A percentile compares a stretch with the other conserved stretches of the same genome.
Evolutionary conservation across 306 rosid genomes (phyloP).

Genomic region (Hylodesmum podocarpum): DNA sequence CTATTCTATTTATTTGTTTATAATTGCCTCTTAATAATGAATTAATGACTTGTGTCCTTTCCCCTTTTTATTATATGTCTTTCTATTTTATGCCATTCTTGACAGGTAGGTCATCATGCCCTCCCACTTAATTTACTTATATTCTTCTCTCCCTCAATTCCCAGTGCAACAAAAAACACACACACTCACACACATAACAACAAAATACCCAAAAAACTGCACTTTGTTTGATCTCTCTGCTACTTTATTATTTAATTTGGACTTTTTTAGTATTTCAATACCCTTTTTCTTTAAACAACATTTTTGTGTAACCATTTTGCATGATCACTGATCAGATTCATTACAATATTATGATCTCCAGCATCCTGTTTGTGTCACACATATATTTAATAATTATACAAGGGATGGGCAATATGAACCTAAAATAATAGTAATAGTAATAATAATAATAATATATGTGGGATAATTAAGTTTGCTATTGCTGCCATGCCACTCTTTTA

Average conservation of each 20-base stretch:
- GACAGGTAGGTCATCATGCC: slow-evolving; percentile 83
- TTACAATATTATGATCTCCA: slow-evolving; percentile 35
- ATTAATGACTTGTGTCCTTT: slow-evolving; percentile 37
- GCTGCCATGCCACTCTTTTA: slow-evolving; percentile 44
- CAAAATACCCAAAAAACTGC: slow-evolving; percentile 55
- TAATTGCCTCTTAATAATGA: slow-evolving; percentile 48
- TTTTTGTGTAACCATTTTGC: slow-evolving; percentile 36
- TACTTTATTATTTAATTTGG: slow-evolving; percentile 21
- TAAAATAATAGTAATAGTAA: slow-evolving; percentile 13
- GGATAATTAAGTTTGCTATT: slow-evolving; percentile 28
- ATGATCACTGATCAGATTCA: slow-evolving; percentile 42
- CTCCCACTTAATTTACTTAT: slow-evolving; percentile 58
- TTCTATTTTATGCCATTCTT: slow-evolving; percentile 40
- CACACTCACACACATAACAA: slow-evolving; percentile 33
- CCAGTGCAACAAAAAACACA: slow-evolving; percentile 20
- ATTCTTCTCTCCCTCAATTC: slow-evolving; percentile 39
- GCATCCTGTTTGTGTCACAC: slow-evolving; percentile 3
- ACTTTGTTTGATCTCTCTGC: slow-evolving; percentile 49
- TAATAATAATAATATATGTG: neutral
- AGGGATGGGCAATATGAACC: slow-evolving; percentile 32
- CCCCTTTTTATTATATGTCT: slow-evolving; percentile 19
- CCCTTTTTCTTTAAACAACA: slow-evolving; percentile 32
- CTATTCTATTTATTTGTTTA: slow-evolving; percentile 58
- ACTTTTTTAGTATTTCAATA: slow-evolving; percentile 37
- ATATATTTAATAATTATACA: slow-evolving; percentile 1